Conservation (phyloP, 2,329 filamentous ascomycete genomes). For the Ascochyta lentis region DNA sequence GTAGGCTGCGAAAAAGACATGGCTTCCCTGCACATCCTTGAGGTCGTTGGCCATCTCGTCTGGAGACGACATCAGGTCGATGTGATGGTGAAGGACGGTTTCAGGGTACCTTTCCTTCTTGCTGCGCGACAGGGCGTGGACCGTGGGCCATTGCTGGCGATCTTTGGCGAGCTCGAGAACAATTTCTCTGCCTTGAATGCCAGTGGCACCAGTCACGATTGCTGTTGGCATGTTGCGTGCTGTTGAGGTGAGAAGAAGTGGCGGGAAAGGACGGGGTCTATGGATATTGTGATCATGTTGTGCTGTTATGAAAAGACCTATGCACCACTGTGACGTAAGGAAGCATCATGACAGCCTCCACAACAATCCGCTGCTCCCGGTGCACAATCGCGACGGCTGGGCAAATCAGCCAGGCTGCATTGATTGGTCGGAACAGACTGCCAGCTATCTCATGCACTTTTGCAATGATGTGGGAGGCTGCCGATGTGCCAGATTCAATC, state of each 20-base stretch:
- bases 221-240: conserved; percentile 36
- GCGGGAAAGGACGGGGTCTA: background rate
- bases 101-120: conserved; percentile 47
- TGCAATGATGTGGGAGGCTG: too few species aligned
- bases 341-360: conserved; percentile 3
- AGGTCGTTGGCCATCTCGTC: conserved; percentile 50
- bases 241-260: background rate
- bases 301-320: background rate
- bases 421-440: too few species aligned
- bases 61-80: conserved; percentile 48
- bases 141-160: conserved; percentile 44
- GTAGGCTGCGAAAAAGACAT: conserved; percentile 55
- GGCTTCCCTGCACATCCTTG: conserved; percentile 46
- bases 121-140: conserved; percentile 52
- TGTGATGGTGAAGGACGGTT: conserved; percentile 48
- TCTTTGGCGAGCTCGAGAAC: conserved; percentile 48
- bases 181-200: conserved; percentile 52
- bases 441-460: too few species aligned
- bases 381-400: background rate
- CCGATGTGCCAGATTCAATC: too few species aligned
- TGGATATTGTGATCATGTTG: background rate
- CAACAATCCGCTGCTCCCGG: background rate
- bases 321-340: conserved; percentile 17
- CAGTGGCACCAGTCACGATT: conserved; percentile 43
- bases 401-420: too few species aligned